phyloP scores from a whole-genome alignment of 805 yeast species.

The Yamadazyma philogaea region DNA sequence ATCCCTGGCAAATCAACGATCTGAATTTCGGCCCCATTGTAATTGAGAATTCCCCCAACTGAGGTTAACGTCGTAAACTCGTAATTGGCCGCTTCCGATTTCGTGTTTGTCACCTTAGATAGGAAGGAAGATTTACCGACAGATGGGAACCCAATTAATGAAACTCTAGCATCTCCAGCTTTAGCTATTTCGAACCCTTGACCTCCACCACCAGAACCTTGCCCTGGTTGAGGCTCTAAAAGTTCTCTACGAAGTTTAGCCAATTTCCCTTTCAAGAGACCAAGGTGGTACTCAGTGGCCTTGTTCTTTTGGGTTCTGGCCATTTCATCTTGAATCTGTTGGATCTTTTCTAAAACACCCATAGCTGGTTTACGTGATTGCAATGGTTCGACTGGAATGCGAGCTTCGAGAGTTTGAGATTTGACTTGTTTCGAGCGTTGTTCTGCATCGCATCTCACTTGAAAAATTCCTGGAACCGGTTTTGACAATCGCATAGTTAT shows the following conservation, averaged over 20 bases:
- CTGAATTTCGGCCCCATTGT: constrained; percentile 96
- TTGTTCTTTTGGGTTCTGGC: constrained; percentile 94
- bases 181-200: constrained; percentile 92
- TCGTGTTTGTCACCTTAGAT: constrained; percentile 86
- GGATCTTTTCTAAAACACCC: constrained; percentile 63
- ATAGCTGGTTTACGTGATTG: constrained; percentile 12
- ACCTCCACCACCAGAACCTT: constrained; percentile 69
- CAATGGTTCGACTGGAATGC: background rate
- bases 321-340: constrained; percentile 88
- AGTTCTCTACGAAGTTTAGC: constrained; percentile 91
- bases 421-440: background rate
- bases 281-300: constrained; percentile 96
- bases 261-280: constrained; percentile 88
- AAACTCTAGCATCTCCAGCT: constrained; percentile 95
- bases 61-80: constrained; percentile 96
- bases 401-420: background rate
- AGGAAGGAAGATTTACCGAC: constrained; percentile 94
- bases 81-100: constrained; percentile 91
- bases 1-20: constrained; percentile 98
- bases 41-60: constrained; percentile 92
- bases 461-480: background rate
- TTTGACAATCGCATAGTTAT: background rate
- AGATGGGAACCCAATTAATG: constrained; percentile 94
- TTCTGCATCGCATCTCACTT: constrained; percentile 6
- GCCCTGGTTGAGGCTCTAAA: constrained; percentile 82